Evolutionary conservation across 148 eudicot genomes (phyloP), one percentile per base, ranked within the genome.

Genomic region (Dysphania ambrosioides): DNA sequence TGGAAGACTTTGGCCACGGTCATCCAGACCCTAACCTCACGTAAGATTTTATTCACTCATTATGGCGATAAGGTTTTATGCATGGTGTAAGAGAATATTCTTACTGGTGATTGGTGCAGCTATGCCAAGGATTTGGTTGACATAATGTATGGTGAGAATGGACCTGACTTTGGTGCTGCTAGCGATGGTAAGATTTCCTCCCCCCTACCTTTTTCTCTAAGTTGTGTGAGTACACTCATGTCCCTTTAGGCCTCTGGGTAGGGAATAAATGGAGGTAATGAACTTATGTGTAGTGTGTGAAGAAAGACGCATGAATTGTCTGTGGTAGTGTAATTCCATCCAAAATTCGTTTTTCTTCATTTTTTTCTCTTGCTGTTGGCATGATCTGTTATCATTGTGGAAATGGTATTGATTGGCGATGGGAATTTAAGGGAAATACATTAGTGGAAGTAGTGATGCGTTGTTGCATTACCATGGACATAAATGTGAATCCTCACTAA

Each of bases 21-120:
- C 99, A 96, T 82, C 99, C 99, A 71, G 99, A 96, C 87, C 97
- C 99, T 74, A 96, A 96, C 77, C 97, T 96, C 74, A 90, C 97
- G 99, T 96, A 88, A 90, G 97, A 70, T 44, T 70, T 30, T 27
- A 56, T 61, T 32, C 15, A 61, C 23, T n/a, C 18, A n/a, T 56
- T 41, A 56, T 53, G 65, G 19, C 10, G 42, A 63, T 47, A 18
- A 21, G 21, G 8, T 19, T 68, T 62, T 70, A 42, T 70, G 60
- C 31, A 57, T 51, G 73, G 36, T 60, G n/a, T n/a, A n/a, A n/a
- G n/a, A n/a, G n/a, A n/a, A 49, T 68, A 77, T 36, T 71, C 75
- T 77, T 53, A 68, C 73, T 84, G 68, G n/a, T 63, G 44, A 18
- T 63, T 76, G 69, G 49, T 72, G 86, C 83, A 93, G 98, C 59